A percentile compares a stretch with the other conserved stretches of the same genome.
phyloP scores from a whole-genome alignment of 305 asterid species.

The Plantago rigida region DNA sequence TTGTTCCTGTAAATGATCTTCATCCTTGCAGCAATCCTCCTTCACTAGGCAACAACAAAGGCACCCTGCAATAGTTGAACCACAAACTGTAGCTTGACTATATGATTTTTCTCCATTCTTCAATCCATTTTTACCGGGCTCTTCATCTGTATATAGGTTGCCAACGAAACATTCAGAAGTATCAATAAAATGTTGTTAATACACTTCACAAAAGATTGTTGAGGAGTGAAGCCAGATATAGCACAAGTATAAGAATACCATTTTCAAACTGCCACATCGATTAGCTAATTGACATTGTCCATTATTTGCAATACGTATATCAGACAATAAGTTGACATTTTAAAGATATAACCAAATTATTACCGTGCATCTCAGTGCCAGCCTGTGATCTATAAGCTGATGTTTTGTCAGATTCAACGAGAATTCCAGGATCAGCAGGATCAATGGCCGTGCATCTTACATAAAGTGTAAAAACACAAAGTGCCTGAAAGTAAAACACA shows the following conservation, averaged over 20 bases:
- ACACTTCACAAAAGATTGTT: not conserved
- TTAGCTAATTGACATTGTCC: not conserved
- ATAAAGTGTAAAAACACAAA: constrained; percentile 67
- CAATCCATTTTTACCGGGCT: constrained; percentile 44
- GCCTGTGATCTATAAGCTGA: constrained; percentile 49
- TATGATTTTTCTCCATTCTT: constrained; percentile 46
- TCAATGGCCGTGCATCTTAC: constrained; percentile 92
- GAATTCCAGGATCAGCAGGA: constrained; percentile 96
- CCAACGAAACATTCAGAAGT: constrained; percentile 26
- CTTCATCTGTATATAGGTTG: constrained; percentile 46
- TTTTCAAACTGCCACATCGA: not conserved
- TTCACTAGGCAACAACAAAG: constrained; percentile 59
- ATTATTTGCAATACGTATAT: constrained; percentile 8
- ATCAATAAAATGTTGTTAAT: constrained; percentile 20
- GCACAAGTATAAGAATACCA: not conserved
- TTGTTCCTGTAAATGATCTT: constrained; percentile 40
- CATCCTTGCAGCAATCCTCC: constrained; percentile 76
- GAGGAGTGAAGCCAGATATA: constrained; percentile 5
- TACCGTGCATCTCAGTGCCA: constrained; percentile 65
- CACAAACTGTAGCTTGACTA: constrained; percentile 37
- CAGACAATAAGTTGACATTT: constrained; percentile 5
- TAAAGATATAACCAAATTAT: constrained; percentile 17
- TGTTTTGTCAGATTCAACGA: constrained; percentile 53
- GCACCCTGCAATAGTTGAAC: constrained; percentile 55
- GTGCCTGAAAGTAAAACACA: constrained; percentile 50